Evolutionary conservation across 352 stramenopile genomes (phyloP).

Genomic region (Thraustotheca clavata): DNA sequence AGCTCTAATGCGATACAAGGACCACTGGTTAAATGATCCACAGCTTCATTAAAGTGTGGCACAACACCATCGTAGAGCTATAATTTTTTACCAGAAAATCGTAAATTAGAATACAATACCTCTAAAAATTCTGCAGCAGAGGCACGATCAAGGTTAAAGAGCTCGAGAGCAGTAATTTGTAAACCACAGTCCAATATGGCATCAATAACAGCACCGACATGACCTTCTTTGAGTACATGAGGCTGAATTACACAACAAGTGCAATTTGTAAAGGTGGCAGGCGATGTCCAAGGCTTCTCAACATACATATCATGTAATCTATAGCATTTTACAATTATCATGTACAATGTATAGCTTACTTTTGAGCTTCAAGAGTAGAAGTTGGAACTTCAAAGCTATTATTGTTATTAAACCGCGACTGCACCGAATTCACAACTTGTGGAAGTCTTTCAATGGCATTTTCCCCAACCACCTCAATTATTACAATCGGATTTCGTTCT

Average conservation of each 20-base stretch:
- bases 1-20: slow-evolving; percentile 88
- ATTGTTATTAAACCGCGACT: slow-evolving; percentile 33
- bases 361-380: slow-evolving; percentile 46
- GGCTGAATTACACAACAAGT: slow-evolving; percentile 90
- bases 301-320: slow-evolving; percentile 12
- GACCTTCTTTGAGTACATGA: slow-evolving; percentile 85
- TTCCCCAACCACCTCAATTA: slow-evolving; percentile 66
- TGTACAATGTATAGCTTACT: slow-evolving; percentile 53
- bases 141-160: slow-evolving; percentile 83
- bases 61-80: slow-evolving; percentile 82
- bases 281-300: slow-evolving; percentile 25
- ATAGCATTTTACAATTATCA: slow-evolving; percentile 31
- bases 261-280: slow-evolving; percentile 79
- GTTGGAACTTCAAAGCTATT: slow-evolving; percentile 46
- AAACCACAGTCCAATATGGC: slow-evolving; percentile 70
- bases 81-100: neutral
- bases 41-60: slow-evolving; percentile 84
- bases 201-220: slow-evolving; percentile 73
- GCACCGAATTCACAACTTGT: slow-evolving; percentile 37
- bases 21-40: slow-evolving; percentile 85
- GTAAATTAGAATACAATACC: slow-evolving; percentile 23
- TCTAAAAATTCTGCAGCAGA: slow-evolving; percentile 88
- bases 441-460: slow-evolving; percentile 62
- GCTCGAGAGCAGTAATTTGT: slow-evolving; percentile 78
- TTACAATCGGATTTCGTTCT: slow-evolving; percentile 38